These are phyloP conservation scores for Cladosporium velox DNA, from an alignment of 2,329 filamentous ascomycete genomes.

Conservation along the genomic window DNA sequence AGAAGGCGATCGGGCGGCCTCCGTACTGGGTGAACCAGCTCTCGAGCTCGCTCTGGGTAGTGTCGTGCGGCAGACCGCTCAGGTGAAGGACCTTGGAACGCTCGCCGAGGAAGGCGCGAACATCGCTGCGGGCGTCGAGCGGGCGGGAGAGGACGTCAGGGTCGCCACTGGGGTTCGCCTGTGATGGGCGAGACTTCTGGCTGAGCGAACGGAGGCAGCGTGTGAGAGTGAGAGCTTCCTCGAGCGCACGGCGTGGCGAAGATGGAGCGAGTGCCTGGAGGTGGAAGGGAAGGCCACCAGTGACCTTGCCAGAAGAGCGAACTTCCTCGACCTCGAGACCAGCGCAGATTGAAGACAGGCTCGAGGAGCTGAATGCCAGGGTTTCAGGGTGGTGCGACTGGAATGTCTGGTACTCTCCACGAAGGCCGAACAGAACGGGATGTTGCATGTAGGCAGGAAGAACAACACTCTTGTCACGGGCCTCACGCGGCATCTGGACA, in stretches of 20 bases:
- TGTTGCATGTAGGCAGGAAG: constrained; percentile 96
- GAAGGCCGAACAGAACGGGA: constrained; percentile 93
- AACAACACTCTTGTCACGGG: constrained; percentile 96
- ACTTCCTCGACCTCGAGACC: constrained; percentile 97
- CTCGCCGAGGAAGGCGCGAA: constrained; percentile 92
- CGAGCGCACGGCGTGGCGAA: constrained; percentile 93
- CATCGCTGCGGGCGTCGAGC: constrained; percentile 95
- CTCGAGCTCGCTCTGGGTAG: constrained; percentile 96
- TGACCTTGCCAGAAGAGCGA: constrained; percentile 95
- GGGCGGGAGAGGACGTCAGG: constrained; percentile 91
- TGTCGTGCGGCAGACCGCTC: constrained; percentile 95
- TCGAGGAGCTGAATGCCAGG: constrained; percentile 91
- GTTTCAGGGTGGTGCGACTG: constrained; percentile 98
- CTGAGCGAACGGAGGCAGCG: constrained; percentile 90
- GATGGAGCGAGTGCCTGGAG: constrained; percentile 93
- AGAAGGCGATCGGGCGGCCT: constrained; percentile 96
- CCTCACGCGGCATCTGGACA: constrained; percentile 94
- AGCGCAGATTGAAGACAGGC: constrained; percentile 95
- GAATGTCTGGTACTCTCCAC: constrained; percentile 97
- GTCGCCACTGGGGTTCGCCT: constrained; percentile 68
- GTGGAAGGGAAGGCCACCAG: constrained; percentile 97
- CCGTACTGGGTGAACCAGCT: constrained; percentile 99
- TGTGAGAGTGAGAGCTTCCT: constrained; percentile 92
- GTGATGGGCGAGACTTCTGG: constrained; percentile 87
- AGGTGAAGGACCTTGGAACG: constrained; percentile 98